Conservation (phyloP, 768 basidiomycete genomes). For the Suillus variegatus region DNA sequence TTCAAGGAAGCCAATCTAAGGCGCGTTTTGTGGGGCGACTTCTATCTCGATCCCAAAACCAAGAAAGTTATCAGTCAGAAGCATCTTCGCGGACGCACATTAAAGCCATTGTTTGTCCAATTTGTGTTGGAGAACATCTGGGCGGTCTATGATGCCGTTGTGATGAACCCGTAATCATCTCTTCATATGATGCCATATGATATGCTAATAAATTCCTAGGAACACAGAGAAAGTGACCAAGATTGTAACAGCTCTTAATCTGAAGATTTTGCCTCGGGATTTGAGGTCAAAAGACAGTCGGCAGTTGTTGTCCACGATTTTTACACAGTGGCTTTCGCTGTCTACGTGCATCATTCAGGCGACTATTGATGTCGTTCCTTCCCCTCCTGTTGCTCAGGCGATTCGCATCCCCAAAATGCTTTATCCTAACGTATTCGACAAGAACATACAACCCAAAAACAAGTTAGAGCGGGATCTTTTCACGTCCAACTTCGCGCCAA, state of each 20-base stretch:
- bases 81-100: slow-evolving; percentile 78
- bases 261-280: slow-evolving; percentile 87
- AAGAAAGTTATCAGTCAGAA: slow-evolving; percentile 91
- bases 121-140: slow-evolving; percentile 97
- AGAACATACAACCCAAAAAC: slow-evolving; percentile 62
- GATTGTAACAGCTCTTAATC: slow-evolving; percentile 78
- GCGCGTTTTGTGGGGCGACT: slow-evolving; percentile 95
- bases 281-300: slow-evolving; percentile 90
- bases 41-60: slow-evolving; percentile 93
- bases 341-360: slow-evolving; percentile 92
- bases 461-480: slow-evolving; percentile 86
- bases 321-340: slow-evolving; percentile 94
- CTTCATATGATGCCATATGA: slow-evolving; percentile 3
- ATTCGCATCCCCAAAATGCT: slow-evolving; percentile 90
- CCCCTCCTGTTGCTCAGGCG: slow-evolving; percentile 80
- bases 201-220: slow-evolving; percentile 42
- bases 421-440: slow-evolving; percentile 72
- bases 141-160: slow-evolving; percentile 92
- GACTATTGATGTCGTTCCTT: slow-evolving; percentile 90
- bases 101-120: slow-evolving; percentile 97
- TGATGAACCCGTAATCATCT: slow-evolving; percentile 72
- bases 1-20: slow-evolving; percentile 87
- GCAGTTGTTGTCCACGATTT: slow-evolving; percentile 80
- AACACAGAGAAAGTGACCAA: slow-evolving; percentile 88
- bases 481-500: slow-evolving; percentile 56